Percentiles rank a stretch among this genome's conserved stretches.
These are phyloP conservation scores for Boletus rubroflammeus DNA, from an alignment of 768 basidiomycete genomes.

Conservation along the genomic window DNA sequence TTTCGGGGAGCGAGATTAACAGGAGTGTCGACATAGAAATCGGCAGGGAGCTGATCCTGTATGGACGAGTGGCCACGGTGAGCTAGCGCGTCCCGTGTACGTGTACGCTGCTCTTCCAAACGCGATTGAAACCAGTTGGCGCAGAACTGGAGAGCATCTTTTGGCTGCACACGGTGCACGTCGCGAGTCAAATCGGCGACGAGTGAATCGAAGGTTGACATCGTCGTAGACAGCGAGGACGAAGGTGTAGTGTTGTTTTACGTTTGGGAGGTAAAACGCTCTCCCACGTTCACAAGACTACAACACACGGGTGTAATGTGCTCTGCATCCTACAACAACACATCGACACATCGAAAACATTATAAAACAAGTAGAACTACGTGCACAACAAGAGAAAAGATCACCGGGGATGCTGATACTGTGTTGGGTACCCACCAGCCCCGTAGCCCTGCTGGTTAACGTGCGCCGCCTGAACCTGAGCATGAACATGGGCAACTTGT, in stretches of 20 bases:
- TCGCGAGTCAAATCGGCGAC: slow-evolving; percentile 85
- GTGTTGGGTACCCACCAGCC: slow-evolving; percentile 26
- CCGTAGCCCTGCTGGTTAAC: slow-evolving; percentile 29
- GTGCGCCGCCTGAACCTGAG: slow-evolving; percentile 34
- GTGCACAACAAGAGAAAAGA: not conserved
- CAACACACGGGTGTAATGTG: not conserved
- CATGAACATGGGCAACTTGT: slow-evolving; percentile 40
- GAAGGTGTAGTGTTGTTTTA: slow-evolving; percentile 3
- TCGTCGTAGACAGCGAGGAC: slow-evolving; percentile 17
- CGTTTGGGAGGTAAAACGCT: slow-evolving; percentile 9
- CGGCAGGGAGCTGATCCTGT: slow-evolving; percentile 49
- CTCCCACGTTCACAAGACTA: slow-evolving; percentile 27
- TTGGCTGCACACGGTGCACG: slow-evolving; percentile 79
- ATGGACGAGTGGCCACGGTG: slow-evolving; percentile 49
- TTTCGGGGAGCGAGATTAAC: slow-evolving; percentile 29
- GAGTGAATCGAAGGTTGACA: slow-evolving; percentile 79
- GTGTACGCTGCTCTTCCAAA: slow-evolving; percentile 78
- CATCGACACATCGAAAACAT: slow-evolving; percentile 4
- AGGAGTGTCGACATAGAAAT: slow-evolving; percentile 57
- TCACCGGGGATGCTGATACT: slow-evolving; percentile 33
- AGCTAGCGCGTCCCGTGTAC: slow-evolving; percentile 57
- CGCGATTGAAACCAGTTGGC: slow-evolving; percentile 93
- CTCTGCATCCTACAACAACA: slow-evolving; percentile 3
- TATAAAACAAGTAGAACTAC: slow-evolving; percentile 10
- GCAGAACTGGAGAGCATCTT: slow-evolving; percentile 88